Evolutionary conservation across 352 stramenopile species (phyloP), one percentile per base, ranked within the genome.

Genomic region (Stephanocyclus meneghinianus): DNA sequence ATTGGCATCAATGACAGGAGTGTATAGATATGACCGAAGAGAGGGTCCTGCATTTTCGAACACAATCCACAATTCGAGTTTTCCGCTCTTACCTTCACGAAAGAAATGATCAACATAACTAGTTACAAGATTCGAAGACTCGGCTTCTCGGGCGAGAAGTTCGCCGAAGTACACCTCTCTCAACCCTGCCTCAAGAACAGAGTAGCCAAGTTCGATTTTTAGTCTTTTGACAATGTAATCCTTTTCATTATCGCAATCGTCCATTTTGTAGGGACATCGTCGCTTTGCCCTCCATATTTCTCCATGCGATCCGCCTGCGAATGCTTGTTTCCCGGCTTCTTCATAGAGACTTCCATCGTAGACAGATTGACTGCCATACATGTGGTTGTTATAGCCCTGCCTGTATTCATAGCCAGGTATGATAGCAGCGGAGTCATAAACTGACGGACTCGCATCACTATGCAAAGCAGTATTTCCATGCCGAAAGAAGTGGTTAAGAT

Each of bases 51-150:
- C 81, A 82, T 91, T 81, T 69, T 90, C 78, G 76, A 89, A 92
- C 1, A 92, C 84, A 69, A 92, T 91, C 87, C 87, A 92, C 18
- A 92, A 64, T 64, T 92, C 87, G 13, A 91, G 35, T 37, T 85
- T 53, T 10, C 70, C 60, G 9, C 45, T 51, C 48, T 61, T 30
- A 65, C 78, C 47, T 76, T 91, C 73, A 26, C 87, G 78, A 81
- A 91, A 92, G 67, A 92, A 92, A 65, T 92, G 87, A 70, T 92
- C 86, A 1, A 92, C 78, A 73, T 91, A 92, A 15, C 50, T 80
- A 29, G 87, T 92, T 57, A 86, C 89, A n/a, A 89, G 44, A 29
- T 40, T 57, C 13, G 80, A 74, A n/a, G 75, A 78, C 40, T 86
- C 71, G 21, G 64, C 68, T 66, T 88, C 70, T 35, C 78, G 11